Evolutionary conservation across 352 stramenopile species (phyloP).

Genomic region (Pythium monospermum): DNA sequence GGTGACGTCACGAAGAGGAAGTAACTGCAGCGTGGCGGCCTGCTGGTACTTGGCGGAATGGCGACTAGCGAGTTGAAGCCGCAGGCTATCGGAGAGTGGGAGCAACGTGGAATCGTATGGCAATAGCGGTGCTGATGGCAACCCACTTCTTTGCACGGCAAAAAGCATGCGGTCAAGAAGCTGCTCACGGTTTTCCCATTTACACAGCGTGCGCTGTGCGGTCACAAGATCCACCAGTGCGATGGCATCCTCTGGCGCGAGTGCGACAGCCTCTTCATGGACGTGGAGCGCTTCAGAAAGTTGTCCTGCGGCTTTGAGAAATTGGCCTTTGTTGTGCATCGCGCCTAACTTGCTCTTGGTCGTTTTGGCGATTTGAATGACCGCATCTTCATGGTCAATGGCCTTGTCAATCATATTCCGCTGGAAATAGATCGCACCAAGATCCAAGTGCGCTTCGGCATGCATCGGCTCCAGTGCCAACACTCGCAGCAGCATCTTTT

Average conservation of each 20-base stretch:
- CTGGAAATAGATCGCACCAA: slow-evolving; percentile 49
- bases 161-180: slow-evolving; percentile 40
- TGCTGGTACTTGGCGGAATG: slow-evolving; percentile 33
- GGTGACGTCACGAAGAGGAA: slow-evolving; percentile 4
- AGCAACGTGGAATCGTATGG: slow-evolving; percentile 76
- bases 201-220: slow-evolving; percentile 45
- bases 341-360: slow-evolving; percentile 19
- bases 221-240: slow-evolving; percentile 50
- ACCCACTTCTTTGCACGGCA: slow-evolving; percentile 21
- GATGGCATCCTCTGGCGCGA: slow-evolving; percentile 30
- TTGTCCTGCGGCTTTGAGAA: slow-evolving; percentile 45
- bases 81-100: slow-evolving; percentile 37
- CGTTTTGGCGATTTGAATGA: slow-evolving; percentile 23
- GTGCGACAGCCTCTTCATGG: slow-evolving; percentile 35
- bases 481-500: slow-evolving; percentile 33
- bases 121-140: slow-evolving; percentile 25
- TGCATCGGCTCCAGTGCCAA: slow-evolving; percentile 40
- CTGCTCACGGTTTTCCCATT: slow-evolving; percentile 46
- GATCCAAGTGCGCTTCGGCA: slow-evolving; percentile 40
- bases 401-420: slow-evolving; percentile 32
- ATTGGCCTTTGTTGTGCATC: slow-evolving; percentile 73
- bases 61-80: slow-evolving; percentile 38
- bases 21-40: slow-evolving; percentile 26
- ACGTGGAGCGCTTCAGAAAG: slow-evolving; percentile 33
- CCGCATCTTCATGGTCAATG: slow-evolving; percentile 37